Conservation (phyloP, 139 green algal genomes). For the Eudorina sp. region DNA sequence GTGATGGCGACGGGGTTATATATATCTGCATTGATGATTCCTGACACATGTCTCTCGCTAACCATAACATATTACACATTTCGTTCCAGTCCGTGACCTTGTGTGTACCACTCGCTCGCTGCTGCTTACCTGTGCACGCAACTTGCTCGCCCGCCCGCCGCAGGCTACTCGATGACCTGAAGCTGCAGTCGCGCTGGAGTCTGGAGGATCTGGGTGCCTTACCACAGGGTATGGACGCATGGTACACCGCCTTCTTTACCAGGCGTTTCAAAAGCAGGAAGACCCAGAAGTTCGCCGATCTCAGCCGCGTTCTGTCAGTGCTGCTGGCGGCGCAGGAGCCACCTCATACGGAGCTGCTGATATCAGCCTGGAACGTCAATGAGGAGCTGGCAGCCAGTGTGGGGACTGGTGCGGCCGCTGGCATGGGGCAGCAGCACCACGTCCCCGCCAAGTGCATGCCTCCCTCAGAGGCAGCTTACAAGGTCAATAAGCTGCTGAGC, state of each 20-base stretch:
- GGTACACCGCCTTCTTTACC: not conserved
- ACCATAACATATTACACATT: too few species aligned
- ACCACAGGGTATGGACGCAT: not conserved
- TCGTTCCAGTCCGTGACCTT: too few species aligned
- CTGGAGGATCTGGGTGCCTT: not conserved
- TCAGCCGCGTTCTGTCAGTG: not conserved
- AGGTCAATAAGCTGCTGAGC: not conserved
- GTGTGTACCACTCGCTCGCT: too few species aligned
- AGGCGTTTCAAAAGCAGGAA: not conserved
- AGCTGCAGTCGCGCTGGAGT: not conserved
- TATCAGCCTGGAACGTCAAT: not conserved
- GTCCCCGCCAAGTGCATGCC: not conserved
- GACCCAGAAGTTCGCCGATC: not conserved
- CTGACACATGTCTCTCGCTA: too few species aligned
- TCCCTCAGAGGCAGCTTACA: not conserved
- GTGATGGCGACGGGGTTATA: too few species aligned
- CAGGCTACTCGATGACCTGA: slow-evolving; percentile 5
- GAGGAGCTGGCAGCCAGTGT: not conserved
- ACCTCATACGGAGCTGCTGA: not conserved
- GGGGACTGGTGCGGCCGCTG: too few species aligned
- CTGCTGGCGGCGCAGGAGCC: slow-evolving; percentile 4
- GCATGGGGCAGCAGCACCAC: too few species aligned
- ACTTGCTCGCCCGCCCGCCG: not conserved
- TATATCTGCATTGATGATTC: too few species aligned
- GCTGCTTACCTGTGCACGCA: too few species aligned